Evolutionary conservation across 768 basidiomycete genomes (phyloP), one percentile per base, ranked within the genome.

Genomic region (Neoboletus magnificus): DNA sequence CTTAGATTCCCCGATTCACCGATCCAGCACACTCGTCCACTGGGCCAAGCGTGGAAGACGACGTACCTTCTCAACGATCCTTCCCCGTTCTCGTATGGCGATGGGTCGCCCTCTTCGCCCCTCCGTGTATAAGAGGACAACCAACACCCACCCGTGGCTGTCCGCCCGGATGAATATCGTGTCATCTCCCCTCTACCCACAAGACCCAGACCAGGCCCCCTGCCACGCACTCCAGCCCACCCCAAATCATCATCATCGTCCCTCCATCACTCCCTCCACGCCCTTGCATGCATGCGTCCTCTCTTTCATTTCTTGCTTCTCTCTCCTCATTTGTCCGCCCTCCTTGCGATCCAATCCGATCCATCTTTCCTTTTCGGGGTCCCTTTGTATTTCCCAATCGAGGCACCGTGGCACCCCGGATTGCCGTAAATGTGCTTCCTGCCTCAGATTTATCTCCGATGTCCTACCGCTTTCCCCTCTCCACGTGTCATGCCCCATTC

Each of bases 1-100:
- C 56, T 54, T 50, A 67, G 66, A 67, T 67, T 68, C 29, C 63
- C 67, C 66, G 67, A 69, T 69, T 56, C 36, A 59, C 64, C 66
- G 64, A 68, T 67, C 62, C 62, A 51, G n/a, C 49, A 42, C 22
- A 12, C 30, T 2, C 25, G 6, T 36, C 35, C 36, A 30, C 46
- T 27, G 18, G 36, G 25, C 33, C 35, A 54, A 42, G 52, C 55
- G 32, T 23, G 56, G 48, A 56, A 56, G 61, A 56, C 55, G 55
- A 65, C 65, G 65, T 57, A 60, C 65, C 65, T 55, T 50, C 51
- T 42, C 42, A 54, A 37, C 43, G 39, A 36, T 55, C 49, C 54
- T 43, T 43, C 42, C 42, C 25, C 42, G 42, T 43, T 43, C 48
- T 52, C 53, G 52, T 56, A 25, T 49, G 61, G 55, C 37, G 41